Percentiles rank a stretch among this genome's conserved stretches.
phyloP scores from a whole-genome alignment of 169 alveolate species.

The Plasmodium adleri region DNA sequence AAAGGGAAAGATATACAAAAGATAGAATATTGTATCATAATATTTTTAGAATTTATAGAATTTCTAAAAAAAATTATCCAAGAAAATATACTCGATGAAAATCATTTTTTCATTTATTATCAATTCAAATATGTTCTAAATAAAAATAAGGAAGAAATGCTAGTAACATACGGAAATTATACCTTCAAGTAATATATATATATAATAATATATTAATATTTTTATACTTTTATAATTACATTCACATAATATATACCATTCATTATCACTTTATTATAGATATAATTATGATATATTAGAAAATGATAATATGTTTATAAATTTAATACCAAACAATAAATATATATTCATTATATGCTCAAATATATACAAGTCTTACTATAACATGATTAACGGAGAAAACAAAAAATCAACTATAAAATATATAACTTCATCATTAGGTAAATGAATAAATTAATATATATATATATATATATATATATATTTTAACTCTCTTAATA shows the following conservation, averaged over 20 bases:
- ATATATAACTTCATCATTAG: slow-evolving; percentile 68
- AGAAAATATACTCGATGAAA: slow-evolving; percentile 71
- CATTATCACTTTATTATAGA: slow-evolving; percentile 9
- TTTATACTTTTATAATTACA: too few relatives aligned
- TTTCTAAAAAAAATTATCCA: slow-evolving; percentile 46
- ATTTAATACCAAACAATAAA: slow-evolving; percentile 50
- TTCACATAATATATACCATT: not conserved
- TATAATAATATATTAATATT: too few relatives aligned
- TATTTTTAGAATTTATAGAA: slow-evolving; percentile 48
- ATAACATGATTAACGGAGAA: slow-evolving; percentile 40
- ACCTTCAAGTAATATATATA: slow-evolving; percentile 35
- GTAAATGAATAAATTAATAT: slow-evolving; percentile 9
- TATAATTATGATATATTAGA: slow-evolving; percentile 70
- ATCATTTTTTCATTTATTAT: slow-evolving; percentile 36
- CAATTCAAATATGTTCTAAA: slow-evolving; percentile 55
- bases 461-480: not conserved
- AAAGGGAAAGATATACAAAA: slow-evolving; percentile 32
- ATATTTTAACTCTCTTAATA: not conserved
- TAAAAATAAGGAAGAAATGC: slow-evolving; percentile 50
- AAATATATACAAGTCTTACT: slow-evolving; percentile 56
- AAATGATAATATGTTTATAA: slow-evolving; percentile 31
- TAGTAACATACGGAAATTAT: slow-evolving; percentile 66
- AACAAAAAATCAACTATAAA: slow-evolving; percentile 56
- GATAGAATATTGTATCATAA: slow-evolving; percentile 61
- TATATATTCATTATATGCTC: slow-evolving; percentile 66